A percentile compares a stretch with the other conserved stretches of the same genome.
phyloP scores from a whole-genome alignment of 495 filamentous ascomycete genomes.

The Penicillium coprophilum region DNA sequence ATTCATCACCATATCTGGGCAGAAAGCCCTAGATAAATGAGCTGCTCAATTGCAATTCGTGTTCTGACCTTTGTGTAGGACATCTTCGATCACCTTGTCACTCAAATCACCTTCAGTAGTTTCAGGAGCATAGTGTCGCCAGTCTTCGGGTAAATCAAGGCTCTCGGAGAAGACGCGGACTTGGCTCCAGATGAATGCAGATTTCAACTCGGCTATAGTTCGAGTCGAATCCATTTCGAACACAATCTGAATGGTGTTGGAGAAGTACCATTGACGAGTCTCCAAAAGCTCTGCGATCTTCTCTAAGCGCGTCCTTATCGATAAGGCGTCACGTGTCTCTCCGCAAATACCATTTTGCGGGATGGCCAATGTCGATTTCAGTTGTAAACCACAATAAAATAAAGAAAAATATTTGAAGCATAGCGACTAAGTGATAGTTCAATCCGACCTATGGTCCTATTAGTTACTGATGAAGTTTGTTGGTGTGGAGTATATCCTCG shows the following conservation, averaged over 20 bases:
- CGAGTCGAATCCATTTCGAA: slow-evolving; percentile 44
- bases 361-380: neutral
- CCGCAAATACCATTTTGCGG: slow-evolving; percentile 1
- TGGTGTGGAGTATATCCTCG: slow-evolving; percentile 14
- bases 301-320: slow-evolving; percentile 6
- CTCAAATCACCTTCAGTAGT: slow-evolving; percentile 49
- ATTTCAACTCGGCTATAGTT: slow-evolving; percentile 62
- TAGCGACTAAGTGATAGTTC: neutral
- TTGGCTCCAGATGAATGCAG: slow-evolving; percentile 61
- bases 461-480: neutral
- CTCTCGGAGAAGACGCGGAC: slow-evolving; percentile 59
- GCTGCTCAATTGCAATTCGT: neutral
- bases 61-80: slow-evolving; percentile 48
- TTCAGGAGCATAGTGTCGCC: slow-evolving; percentile 49
- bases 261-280: slow-evolving; percentile 5
- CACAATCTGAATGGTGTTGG: slow-evolving; percentile 3
- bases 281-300: slow-evolving; percentile 10
- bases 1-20: neutral
- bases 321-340: slow-evolving; percentile 10
- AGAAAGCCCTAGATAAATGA: neutral
- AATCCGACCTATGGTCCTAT: neutral
- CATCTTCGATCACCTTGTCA: slow-evolving; percentile 57
- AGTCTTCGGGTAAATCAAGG: slow-evolving; percentile 56
- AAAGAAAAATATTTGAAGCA: neutral
- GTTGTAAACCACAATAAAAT: neutral